Evolutionary conservation across 2,329 filamentous ascomycete genomes (phyloP).

Genomic region (Fragosphaeria purpurea): DNA sequence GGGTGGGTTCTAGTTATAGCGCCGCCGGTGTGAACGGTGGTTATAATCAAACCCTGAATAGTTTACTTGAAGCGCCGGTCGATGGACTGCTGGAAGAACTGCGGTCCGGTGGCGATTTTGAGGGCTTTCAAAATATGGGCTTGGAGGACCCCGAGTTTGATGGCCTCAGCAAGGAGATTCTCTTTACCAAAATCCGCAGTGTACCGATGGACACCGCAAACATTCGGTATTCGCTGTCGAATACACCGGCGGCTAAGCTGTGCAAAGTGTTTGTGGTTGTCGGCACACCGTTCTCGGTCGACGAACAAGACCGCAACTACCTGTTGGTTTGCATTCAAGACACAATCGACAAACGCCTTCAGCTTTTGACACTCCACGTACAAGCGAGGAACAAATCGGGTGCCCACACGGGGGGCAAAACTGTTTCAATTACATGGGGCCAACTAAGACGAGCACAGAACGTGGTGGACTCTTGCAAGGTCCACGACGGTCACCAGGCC

Average conservation of each 20-base stretch:
- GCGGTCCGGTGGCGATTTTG: slow-evolving; percentile 50
- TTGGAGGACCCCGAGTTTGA: slow-evolving; percentile 64
- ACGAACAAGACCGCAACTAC: slow-evolving; percentile 43
- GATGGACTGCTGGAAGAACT: slow-evolving; percentile 62
- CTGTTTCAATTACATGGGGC: slow-evolving; percentile 30
- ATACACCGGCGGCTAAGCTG: slow-evolving; percentile 41
- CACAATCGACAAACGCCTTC: slow-evolving; percentile 53
- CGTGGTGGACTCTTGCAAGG: slow-evolving; percentile 62
- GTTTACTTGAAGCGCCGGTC: slow-evolving; percentile 57
- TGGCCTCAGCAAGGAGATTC: slow-evolving; percentile 60
- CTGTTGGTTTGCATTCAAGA: slow-evolving; percentile 63
- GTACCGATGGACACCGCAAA: slow-evolving; percentile 53
- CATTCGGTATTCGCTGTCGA: slow-evolving; percentile 48
- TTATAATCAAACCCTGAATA: slow-evolving; percentile 44
- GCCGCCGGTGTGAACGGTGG: slow-evolving; percentile 4
- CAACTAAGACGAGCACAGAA: slow-evolving; percentile 52
- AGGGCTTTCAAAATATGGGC: slow-evolving; percentile 62
- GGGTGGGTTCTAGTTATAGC: slow-evolving; percentile 43
- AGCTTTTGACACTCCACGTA: slow-evolving; percentile 54
- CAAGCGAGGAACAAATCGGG: slow-evolving; percentile 24
- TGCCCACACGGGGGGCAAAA: not conserved
- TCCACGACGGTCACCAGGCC: slow-evolving; percentile 56
- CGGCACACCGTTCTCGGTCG: slow-evolving; percentile 44
- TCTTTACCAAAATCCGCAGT: slow-evolving; percentile 60
- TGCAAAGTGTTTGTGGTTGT: slow-evolving; percentile 59